Base-by-base conservation (phyloP, 306 rosid genomes). In the Arachis hypogaea region DNA sequence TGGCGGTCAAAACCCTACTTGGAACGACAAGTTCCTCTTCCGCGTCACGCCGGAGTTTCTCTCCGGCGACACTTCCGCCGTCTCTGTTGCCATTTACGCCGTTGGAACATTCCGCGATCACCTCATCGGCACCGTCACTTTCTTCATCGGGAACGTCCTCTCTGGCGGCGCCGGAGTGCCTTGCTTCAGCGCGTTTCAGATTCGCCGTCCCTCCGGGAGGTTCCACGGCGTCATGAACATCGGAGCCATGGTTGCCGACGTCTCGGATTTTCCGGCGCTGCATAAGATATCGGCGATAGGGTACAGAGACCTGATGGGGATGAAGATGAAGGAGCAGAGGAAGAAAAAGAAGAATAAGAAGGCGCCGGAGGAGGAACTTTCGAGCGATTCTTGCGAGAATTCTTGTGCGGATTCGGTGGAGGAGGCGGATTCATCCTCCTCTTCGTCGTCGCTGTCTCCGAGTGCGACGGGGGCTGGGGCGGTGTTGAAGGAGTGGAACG, bases 21-120 rank as follows among this genome's bases (percentile, higher is more conserved):
- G 98, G 98, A 89, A 94, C 82, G 97, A 94, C 77, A 89, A 84
- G 41, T 89, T 94, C 75, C 93, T 91, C 88, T 94, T 91, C 85
- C 86, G 84, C 9, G 90, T 94, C 59, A 57, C 91, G 45, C 83
- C 88, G 18, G 83, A 83, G 71, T 94, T 89, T 66, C 91, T 94
- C 63, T 61, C 91, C 73, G 61, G 87, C 66, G 95, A 89, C 4
- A 94, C 96, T 9, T 83, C 98, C 69, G 90, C 78, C 9, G 78
- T 94, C 64, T 72, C 84, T 62, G 80, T 91, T 40, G 82, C 87
- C 14, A 94, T 94, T 68, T 91, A 86, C 84, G 84, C 93, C 81
- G 76, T 88, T 29, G 91, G 91, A 0, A 74, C 74, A 45, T 59
- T 94, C 84, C 78, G 86, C 42, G 90, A 94, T 10, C 69, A 79